phyloP scores from a whole-genome alignment of 1,284 basidiomycete genomes.

The Mycena sp. region DNA sequence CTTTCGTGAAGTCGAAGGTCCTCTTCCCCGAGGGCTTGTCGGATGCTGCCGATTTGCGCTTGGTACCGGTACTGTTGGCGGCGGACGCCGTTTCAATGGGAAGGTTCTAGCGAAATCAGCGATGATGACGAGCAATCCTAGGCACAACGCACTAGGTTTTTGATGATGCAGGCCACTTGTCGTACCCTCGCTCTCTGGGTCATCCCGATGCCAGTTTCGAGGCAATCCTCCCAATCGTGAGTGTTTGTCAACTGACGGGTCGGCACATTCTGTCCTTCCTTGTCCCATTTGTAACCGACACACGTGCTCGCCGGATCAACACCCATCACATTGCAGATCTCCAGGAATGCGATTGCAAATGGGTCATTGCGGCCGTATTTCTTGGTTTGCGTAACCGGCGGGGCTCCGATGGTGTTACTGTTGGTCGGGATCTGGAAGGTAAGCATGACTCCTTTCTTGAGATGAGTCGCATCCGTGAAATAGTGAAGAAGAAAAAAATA shows the following conservation, averaged over 20 bases:
- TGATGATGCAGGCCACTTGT: neutral
- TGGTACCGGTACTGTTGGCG: neutral
- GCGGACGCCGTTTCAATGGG: neutral
- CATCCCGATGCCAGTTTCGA: neutral
- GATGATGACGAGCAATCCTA: neutral
- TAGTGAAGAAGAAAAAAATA: too few relatives aligned
- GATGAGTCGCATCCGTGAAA: too few relatives aligned
- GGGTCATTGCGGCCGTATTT: neutral
- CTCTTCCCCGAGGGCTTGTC: neutral
- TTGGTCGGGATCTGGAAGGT: constrained; percentile 10
- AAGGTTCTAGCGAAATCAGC: neutral
- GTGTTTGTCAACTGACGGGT: neutral
- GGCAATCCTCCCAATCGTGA: constrained; percentile 1
- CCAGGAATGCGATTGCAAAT: neutral
- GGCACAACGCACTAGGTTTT: constrained; percentile 1
- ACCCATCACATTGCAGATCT: constrained; percentile 13
- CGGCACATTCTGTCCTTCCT: neutral
- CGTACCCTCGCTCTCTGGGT: neutral
- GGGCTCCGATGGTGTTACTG: constrained; percentile 13
- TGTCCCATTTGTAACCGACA: constrained; percentile 18
- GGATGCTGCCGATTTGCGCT: neutral
- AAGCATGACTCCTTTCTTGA: neutral
- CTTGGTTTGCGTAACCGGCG: neutral
- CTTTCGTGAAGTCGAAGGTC: constrained; percentile 6
- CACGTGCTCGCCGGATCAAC: neutral